Conservation (phyloP, 768 basidiomycete genomes). For the Agrocybe pediades region DNA sequence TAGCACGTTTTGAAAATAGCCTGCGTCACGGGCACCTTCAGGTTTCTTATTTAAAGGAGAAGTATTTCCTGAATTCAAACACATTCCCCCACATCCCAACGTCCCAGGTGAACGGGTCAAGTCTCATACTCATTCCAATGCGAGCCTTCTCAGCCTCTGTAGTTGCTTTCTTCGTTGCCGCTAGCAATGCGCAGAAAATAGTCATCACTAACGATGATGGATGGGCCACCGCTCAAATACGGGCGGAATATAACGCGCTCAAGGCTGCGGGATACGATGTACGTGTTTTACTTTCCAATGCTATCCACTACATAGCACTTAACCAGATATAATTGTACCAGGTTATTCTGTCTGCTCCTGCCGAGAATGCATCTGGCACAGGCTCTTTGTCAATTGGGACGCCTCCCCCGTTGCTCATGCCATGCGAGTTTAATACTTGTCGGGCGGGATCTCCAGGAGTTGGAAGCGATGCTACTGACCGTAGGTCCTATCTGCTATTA, state of each 20-base stretch:
- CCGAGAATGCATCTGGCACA: slow-evolving; percentile 47
- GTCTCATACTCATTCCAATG: no score
- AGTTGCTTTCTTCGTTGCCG: neutral
- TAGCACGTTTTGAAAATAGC: neutral
- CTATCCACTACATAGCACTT: neutral
- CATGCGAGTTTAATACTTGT: slow-evolving; percentile 52
- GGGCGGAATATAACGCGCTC: slow-evolving; percentile 41
- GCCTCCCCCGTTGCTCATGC: slow-evolving; percentile 30
- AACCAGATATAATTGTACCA: no score
- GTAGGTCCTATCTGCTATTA: slow-evolving; percentile 25
- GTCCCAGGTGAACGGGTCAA: no score
- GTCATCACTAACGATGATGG: slow-evolving; percentile 37
- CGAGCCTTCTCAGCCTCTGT: slow-evolving; percentile 1
- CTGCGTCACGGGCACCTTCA: neutral
- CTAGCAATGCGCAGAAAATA: slow-evolving; percentile 20
- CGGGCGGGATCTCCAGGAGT: slow-evolving; percentile 42
- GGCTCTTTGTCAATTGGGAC: slow-evolving; percentile 37
- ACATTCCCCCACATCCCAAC: no score
- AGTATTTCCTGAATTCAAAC: neutral
- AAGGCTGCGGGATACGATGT: slow-evolving; percentile 40
- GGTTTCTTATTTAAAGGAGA: neutral
- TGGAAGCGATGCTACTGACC: slow-evolving; percentile 41
- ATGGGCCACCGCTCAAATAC: slow-evolving; percentile 50
- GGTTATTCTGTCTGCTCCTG: slow-evolving; percentile 51
- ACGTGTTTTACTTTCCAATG: slow-evolving; percentile 6